Evolutionary conservation across 352 stramenopile genomes (phyloP), one percentile per base, ranked within the genome.

Genomic region (Phytopythium mirpurense): DNA sequence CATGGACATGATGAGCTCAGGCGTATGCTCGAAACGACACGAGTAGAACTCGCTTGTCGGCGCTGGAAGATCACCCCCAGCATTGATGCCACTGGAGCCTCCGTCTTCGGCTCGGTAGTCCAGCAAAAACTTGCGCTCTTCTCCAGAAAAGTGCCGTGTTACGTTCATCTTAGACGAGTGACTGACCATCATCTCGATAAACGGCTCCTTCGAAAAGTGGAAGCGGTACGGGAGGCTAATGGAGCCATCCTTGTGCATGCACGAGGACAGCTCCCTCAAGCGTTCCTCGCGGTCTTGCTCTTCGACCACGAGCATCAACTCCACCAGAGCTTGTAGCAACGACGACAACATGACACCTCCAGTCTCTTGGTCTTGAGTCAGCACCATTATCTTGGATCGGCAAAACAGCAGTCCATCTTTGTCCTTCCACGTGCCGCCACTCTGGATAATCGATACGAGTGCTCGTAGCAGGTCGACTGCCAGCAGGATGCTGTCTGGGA

Each of bases 291-390:
- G 68, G 52, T 90, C 79, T 40, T 93, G 79, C 38, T 89, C 78
- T 19, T 95, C 80, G 2, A 93, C 83, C 10, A 85, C 74, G 4
- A 95, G 56, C 72, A 95, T 83, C 4, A 95, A 70, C 44, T 95
- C 85, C 1, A 93, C 70, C 37, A 95, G 74, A 3, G 78, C 85
- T 41, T 95, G 85, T 4, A 93, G 56, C 7, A 95, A 57, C 14
- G 79, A 65, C 31, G 81, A 86, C 10, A 88, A 50, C 72, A 88
- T 93, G 18, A 93, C 65, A 14, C 79, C 77, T 12, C 73, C 72
- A 24, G 14, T 45, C 37, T 94, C 82, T 51, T 93, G 79, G 12
- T 95, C 83, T 68, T 92, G 83, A 48, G 83, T 81, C 1, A 95
- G 62, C 24, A 66, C 67, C 68, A 91, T 92, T 40, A 95, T 91